Evolutionary conservation across 139 green algal genomes (phyloP), one percentile per base, ranked within the genome.

Genomic region (Nannochloris sp.): DNA sequence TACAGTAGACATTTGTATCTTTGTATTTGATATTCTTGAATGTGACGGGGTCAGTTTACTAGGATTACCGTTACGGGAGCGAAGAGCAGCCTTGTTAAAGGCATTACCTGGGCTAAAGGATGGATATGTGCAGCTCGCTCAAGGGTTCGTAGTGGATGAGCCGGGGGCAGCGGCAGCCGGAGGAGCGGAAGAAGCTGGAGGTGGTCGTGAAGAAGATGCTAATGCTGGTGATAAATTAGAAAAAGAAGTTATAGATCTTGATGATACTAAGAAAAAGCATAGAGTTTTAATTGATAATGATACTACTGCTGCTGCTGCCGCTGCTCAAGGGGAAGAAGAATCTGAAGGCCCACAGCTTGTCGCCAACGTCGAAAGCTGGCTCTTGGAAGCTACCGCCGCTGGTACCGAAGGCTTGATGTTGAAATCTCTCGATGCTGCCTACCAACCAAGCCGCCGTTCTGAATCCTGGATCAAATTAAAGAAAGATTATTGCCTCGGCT

Each of bases 381-480:
- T 92, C 70, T 42, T 81, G 39, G 62, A 76, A 31, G 69, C 86
- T 0, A 70, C 90, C 55, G 75, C 76, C 10, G 70, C 60, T 1
- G 81, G 86, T 42, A 60, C 62, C 36, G 86, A 92, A 68, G 89
- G 89, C 0, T 73, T 96, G 15, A 94, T 96, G 88, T 68, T 96
- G 13, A 96, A 96, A 74, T 60, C 69, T 4, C 66, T 96, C 64
- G 54, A 60, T 27, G 53, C 61, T 12, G 24, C 47, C 1, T 95
- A 96, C 51, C 73, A 92, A 79, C 81, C 88, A 32, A 80, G 63
- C 74, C 84, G 81, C 39, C 78, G 89, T 24, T 81, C 70, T 23
- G 76, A 91, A n/a, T 64, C 67, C 36, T 96, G 89, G 89, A 54
- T 95, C 55, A 96, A 95, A 74, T 37, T 93, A 1, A 85, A 84